Base-by-base conservation (phyloP, 805 yeast species). In the Komagataella mondaviorum region DNA sequence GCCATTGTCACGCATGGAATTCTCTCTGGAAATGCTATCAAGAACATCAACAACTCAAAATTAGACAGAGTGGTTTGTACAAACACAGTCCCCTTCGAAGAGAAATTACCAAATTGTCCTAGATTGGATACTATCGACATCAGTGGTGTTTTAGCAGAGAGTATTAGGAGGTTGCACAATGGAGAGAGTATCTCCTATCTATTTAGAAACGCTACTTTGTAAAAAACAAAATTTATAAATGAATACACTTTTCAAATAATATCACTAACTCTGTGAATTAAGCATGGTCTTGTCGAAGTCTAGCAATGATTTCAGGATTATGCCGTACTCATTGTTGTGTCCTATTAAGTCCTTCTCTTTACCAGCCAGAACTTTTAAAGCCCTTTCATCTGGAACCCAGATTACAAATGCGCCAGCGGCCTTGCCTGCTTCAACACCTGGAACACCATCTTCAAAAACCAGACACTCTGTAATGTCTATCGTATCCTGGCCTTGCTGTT, bases 391-490 rank as follows among this genome's bases (percentile, higher is more conserved):
- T 7, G 99, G 98, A 12, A 90, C 85, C 99, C 98, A 93, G 48
- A 91, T 76, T n/a, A 91, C 96, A 51, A 73, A 75, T 12, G 88
- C 85, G 8, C 89, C 90, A 43, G 96, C 88, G 16, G 85, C 81
- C 52, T 75, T 76, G 12, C 96, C 99, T 3, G 96, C 83, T 16
- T 71, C 61, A 20, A 91, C 91, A 2, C 99, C 99, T 0, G 96
- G 90, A 47, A 89, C 71, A 2, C 96, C 98, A 67, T 93, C 99
- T 70, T 93, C 99, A 65, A 93, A 93, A 1, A 93, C 85, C 36
- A 93, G 65, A 59, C 95, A 86, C 60, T 93, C 96, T 36, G 79
- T 81, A 3, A 91, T 85, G 51, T 63, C 60, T 54, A 91, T 84
- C 43, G 68, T 68, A 1, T 63, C 71, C 23, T 68, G 63, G 2